phyloP scores from a whole-genome alignment of 441 rosid species.

The Croton setiger region DNA sequence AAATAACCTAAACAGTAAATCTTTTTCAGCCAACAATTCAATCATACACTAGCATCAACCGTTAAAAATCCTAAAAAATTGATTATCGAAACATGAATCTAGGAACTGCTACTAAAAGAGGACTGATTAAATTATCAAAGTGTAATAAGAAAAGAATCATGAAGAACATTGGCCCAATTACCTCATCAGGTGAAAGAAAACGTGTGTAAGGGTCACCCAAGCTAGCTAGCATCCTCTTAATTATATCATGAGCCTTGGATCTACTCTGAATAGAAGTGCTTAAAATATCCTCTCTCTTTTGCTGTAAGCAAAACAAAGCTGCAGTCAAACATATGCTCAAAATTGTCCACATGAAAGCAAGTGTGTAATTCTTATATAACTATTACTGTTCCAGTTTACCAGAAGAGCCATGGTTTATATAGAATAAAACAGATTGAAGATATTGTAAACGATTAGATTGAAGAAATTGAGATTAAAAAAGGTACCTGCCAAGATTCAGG shows the following conservation, averaged over 20 bases:
- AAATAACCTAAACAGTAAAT: neutral
- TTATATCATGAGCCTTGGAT: constrained; percentile 75
- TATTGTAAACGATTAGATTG: too few relatives aligned
- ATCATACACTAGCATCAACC: neutral
- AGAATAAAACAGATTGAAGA: too few relatives aligned
- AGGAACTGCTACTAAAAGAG: neutral
- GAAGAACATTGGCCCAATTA: constrained; percentile 18
- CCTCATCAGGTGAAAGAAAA: constrained; percentile 84
- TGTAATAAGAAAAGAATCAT: neutral
- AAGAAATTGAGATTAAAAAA: too few relatives aligned
- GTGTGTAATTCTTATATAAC: too few relatives aligned
- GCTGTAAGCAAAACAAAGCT: constrained; percentile 28
- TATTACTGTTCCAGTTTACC: too few relatives aligned
- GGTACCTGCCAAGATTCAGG: constrained; percentile 70
- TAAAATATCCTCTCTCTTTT: constrained; percentile 57
- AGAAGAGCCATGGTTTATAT: too few relatives aligned
- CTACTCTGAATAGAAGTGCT: constrained; percentile 57
- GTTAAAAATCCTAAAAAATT: neutral
- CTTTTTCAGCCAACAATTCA: too few relatives aligned
- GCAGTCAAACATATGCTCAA: neutral
- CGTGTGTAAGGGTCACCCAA: constrained; percentile 93
- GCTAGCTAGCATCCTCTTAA: constrained; percentile 68
- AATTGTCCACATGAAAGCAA: too few relatives aligned
- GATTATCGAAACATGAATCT: neutral
- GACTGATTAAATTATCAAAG: neutral